A percentile compares a stretch with the other conserved stretches of the same genome.
phyloP scores from a whole-genome alignment of 805 yeast genomes.

The Yarrowia sp. region DNA sequence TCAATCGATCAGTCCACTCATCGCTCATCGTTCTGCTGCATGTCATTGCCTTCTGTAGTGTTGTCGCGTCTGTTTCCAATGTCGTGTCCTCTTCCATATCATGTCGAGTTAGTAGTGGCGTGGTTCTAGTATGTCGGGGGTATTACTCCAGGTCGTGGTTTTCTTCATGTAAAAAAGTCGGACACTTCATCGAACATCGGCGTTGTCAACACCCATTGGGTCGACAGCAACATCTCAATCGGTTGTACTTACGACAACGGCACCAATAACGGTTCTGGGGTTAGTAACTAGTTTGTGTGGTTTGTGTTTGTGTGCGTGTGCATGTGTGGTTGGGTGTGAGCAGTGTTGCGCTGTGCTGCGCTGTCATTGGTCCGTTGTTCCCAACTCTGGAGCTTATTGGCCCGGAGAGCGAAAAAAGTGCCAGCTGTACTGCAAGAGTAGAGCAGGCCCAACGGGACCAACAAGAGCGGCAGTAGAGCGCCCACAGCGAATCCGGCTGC shows the following conservation, averaged over 20 bases:
- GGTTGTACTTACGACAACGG: constrained; percentile 68
- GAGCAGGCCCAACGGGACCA: constrained; percentile 8
- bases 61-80: too few species aligned
- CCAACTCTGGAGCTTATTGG: constrained; percentile 35
- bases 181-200: constrained; percentile 9
- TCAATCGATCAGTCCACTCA: too few species aligned
- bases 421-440: constrained; percentile 3
- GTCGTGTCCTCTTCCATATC: neutral
- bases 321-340: constrained; percentile 20
- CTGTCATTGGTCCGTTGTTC: constrained; percentile 28
- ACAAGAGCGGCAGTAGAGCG: neutral
- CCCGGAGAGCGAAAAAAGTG: constrained; percentile 23
- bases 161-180: neutral
- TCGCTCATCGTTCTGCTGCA: neutral
- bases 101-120: neutral
- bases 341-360: constrained; percentile 10
- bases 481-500: constrained; percentile 5
- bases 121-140: too few species aligned
- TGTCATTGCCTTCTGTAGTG: neutral
- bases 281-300: constrained; percentile 25
- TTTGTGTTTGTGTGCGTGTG: neutral
- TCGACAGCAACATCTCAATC: constrained; percentile 47
- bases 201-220: neutral
- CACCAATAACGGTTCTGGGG: constrained; percentile 93
- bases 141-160: neutral